Conservation (phyloP, 805 yeast species). For the Yamadazyma scolyti region DNA sequence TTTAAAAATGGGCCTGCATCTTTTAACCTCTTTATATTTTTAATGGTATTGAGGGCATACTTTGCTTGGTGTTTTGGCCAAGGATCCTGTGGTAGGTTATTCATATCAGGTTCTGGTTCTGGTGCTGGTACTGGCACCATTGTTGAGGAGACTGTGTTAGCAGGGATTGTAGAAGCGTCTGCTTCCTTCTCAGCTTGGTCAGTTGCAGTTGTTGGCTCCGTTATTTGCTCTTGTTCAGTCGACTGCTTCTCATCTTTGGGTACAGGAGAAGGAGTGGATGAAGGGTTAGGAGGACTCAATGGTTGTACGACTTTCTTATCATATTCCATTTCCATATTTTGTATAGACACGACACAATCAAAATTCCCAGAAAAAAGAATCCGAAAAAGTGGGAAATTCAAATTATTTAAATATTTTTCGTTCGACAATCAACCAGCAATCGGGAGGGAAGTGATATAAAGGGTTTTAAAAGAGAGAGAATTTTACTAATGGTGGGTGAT, state of each 20-base stretch:
- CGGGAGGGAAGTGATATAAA: too few relatives aligned
- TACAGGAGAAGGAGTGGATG: conserved; percentile 43
- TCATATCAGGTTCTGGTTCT: conserved; percentile 67
- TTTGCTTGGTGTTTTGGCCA: conserved; percentile 81
- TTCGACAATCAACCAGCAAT: too few relatives aligned
- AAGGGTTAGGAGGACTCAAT: conserved; percentile 32
- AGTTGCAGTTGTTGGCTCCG: too few relatives aligned
- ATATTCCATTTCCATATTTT: conserved; percentile 6
- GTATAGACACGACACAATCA: conserved; percentile 5
- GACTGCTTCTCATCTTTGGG: too few relatives aligned
- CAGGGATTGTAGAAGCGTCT: conserved; percentile 4
- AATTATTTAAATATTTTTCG: conserved; percentile 11
- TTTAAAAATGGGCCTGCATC: conserved; percentile 87
- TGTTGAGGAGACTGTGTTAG: conserved; percentile 9
- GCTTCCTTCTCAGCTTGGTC: conserved; percentile 4
- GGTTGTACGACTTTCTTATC: conserved; percentile 7
- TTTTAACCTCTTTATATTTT: conserved; percentile 83
- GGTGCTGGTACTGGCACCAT: conserved; percentile 71
- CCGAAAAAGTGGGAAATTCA: conserved; percentile 9
- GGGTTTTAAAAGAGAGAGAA: too few relatives aligned
- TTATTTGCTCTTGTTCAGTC: too few relatives aligned
- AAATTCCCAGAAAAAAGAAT: conserved; percentile 2
- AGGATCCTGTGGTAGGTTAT: conserved; percentile 62
- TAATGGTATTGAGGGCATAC: conserved; percentile 72
- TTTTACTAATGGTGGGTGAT: too few relatives aligned